Percentiles rank a stretch among this genome's conserved stretches.
phyloP scores from a whole-genome alignment of 2,329 filamentous ascomycete species.

The Calonectria henricotiae region DNA sequence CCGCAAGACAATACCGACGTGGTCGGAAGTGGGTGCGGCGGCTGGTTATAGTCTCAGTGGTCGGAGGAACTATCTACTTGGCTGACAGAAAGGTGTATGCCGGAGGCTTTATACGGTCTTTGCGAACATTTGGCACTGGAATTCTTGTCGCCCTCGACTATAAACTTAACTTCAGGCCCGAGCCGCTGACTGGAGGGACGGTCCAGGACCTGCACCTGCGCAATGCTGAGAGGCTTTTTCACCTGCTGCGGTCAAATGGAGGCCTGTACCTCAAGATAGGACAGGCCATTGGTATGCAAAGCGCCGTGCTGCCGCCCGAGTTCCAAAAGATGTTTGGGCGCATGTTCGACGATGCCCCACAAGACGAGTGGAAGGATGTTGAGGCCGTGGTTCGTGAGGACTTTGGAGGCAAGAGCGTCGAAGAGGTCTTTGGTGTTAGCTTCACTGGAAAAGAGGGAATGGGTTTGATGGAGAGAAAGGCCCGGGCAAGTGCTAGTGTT shows the following conservation, averaged over 20 bases:
- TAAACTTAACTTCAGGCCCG: slow-evolving; percentile 92
- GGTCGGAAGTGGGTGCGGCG: slow-evolving; percentile 85
- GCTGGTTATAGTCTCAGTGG: slow-evolving; percentile 74
- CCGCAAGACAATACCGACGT: slow-evolving; percentile 80
- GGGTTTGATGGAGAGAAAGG: slow-evolving; percentile 75
- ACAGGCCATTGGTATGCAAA: slow-evolving; percentile 99
- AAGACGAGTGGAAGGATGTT: slow-evolving; percentile 90
- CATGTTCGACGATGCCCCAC: slow-evolving; percentile 98
- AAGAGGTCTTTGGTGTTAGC: slow-evolving; percentile 94
- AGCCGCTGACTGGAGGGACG: slow-evolving; percentile 81
- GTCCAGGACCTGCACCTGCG: slow-evolving; percentile 86
- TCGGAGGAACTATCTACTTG: slow-evolving; percentile 76
- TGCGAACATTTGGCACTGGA: slow-evolving; percentile 86
- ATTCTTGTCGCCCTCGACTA: slow-evolving; percentile 91
- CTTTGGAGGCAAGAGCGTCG: slow-evolving; percentile 83
- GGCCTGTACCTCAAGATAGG: slow-evolving; percentile 98
- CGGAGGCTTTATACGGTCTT: slow-evolving; percentile 82
- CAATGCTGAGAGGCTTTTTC: slow-evolving; percentile 86
- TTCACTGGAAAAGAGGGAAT: slow-evolving; percentile 81
- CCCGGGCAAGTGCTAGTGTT: slow-evolving; percentile 87
- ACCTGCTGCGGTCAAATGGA: slow-evolving; percentile 88
- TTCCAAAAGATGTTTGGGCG: slow-evolving; percentile 96
- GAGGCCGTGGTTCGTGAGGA: slow-evolving; percentile 90
- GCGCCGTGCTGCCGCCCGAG: slow-evolving; percentile 91
- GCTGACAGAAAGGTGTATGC: slow-evolving; percentile 85